Evolutionary conservation across 257 asterid genomes (phyloP), one percentile per base, ranked within the genome.

Genomic region (Solanum clarkiae): DNA sequence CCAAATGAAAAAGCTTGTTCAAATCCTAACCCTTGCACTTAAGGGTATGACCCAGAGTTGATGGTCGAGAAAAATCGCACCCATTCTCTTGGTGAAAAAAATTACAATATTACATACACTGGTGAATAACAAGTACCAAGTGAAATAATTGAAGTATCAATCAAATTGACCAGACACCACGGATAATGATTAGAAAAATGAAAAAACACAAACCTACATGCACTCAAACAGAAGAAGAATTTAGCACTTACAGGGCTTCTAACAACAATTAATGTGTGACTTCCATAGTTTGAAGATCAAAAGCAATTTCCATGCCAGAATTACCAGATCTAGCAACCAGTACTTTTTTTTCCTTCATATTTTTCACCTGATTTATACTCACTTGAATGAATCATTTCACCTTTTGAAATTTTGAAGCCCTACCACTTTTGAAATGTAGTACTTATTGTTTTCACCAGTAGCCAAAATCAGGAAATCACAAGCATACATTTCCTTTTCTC

Each of bases 241-340:
- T 0, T 6, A 42, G 45, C 16, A 51, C 10, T 47, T 82, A 82
- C 79, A 4, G 95, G 93, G 60, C 85, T 90, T 9, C 93, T 92
- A 42, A 90, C 86, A 2, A 90, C 93, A 4, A 94, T 51, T 5
- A 93, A 88, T 22, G 93, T n/a, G 11, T 74, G 74, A 17, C 93
- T 91, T 6, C 90, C 92, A 82, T 86, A 90, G 18, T 88, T 87
- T 10, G 90, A 85, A 94, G 40, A 89, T 94, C 98, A 49, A 53
- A 82, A 0, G 98, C 94, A 13, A 94, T 91, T 71, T 94, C 97
- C 97, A 92, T 91, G 0, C 97, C 98, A 2, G 97, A 94, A 62
- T 94, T 94, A 9, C 97, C 96, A 8, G 91, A 85, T 8, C 95
- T 94, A 26, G 93, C 90, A 4, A 93, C 94, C 32, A 93, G 68